Base-by-base conservation (phyloP, 2,329 filamentous ascomycete species). In the Penicillium palitans region DNA sequence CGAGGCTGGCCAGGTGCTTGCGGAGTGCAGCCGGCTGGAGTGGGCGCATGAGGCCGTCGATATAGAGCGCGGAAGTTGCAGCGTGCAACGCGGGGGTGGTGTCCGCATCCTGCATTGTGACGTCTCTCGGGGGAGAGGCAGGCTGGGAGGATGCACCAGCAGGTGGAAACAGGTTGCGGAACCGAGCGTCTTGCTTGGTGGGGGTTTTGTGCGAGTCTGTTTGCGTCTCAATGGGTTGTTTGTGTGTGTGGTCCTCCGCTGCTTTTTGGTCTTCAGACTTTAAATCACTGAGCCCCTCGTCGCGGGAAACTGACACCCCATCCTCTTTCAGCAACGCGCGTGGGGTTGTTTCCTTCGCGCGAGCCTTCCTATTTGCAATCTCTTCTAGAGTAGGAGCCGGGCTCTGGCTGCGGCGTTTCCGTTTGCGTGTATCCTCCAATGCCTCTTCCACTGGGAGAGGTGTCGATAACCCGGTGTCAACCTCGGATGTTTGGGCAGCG, bases 11-110 rank as follows among this genome's bases (percentile, higher is more conserved):
- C 5, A 98, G 81, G 69, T 97, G 87, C 1, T 83, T 81, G 66
- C 84, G 85, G 1, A 98, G 83, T 19, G 81, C 80, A 27, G 80
- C 78, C 0, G 86, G 83, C 59, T 91, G 89, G 24, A 98, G 80
- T 10, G 95, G 93, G 47, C 93, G 88, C 86, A 96, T 93, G 55
- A 98, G 85, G 68, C 96, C 89, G 73, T 88, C 88, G 66, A 98
- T 95, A 77, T 97, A 98, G 47, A 98, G 79, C 17, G 90, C 88
- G 33, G 85, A 77, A 3, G 92, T 93, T 6, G 89, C 87, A 24
- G 85, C 83, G 72, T 95, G 90, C 37, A 87, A 76, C 0, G 90
- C 83, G 7, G 88, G 86, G 27, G 77, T 70, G 17, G 83, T 75
- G 42, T 77, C 72, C 17, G 67, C 72, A 60, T 78, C 77, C 46